Evolutionary conservation across 352 stramenopile genomes (phyloP).

Genomic region (Pythium chondricola): DNA sequence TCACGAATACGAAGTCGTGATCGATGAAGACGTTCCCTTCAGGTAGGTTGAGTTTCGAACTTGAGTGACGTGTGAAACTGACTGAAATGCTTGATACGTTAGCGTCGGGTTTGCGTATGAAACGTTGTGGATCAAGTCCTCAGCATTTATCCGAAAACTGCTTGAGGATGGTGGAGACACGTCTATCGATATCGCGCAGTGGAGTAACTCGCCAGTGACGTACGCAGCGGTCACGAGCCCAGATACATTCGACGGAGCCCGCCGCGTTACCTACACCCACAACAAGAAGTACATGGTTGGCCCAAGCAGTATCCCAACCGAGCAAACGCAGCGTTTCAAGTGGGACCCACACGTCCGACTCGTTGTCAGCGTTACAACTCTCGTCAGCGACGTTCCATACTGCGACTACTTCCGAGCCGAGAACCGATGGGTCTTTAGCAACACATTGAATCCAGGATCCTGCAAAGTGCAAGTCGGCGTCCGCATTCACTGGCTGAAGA

Average conservation of each 20-base stretch:
- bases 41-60: constrained; percentile 34
- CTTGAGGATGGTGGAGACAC: constrained; percentile 47
- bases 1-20: constrained; percentile 62
- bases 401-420: constrained; percentile 87
- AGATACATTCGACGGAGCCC: constrained; percentile 58
- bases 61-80: background rate
- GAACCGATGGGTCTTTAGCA: constrained; percentile 78
- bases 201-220: constrained; percentile 31
- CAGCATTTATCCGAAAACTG: constrained; percentile 36
- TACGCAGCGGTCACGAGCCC: constrained; percentile 52
- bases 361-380: constrained; percentile 68
- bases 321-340: constrained; percentile 61
- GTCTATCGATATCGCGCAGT: constrained; percentile 45
- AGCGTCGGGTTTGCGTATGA: constrained; percentile 63
- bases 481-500: constrained; percentile 73
- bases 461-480: constrained; percentile 62
- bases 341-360: constrained; percentile 38
- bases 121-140: constrained; percentile 58
- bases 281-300: constrained; percentile 90
- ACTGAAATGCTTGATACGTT: background rate
- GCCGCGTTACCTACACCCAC: constrained; percentile 56
- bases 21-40: constrained; percentile 62
- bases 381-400: constrained; percentile 73
- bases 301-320: constrained; percentile 67
- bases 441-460: constrained; percentile 26